Conservation (phyloP, 225 moss, liverwort and hornwort species). For the Marchantia polymorpha region DNA sequence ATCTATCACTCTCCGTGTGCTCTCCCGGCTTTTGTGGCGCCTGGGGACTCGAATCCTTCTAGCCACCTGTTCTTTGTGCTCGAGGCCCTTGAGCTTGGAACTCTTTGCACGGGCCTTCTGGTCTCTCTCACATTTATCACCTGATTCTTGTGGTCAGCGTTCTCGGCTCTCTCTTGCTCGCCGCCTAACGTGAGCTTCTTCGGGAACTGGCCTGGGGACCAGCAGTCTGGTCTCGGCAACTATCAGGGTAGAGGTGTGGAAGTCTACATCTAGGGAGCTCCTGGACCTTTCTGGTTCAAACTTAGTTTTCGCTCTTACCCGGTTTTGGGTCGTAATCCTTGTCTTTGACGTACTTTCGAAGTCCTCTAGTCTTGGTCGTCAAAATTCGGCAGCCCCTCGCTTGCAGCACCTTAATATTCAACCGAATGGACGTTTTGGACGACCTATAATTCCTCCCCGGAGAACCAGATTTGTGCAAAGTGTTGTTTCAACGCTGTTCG, state of each 20-base stretch:
- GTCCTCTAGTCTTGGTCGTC: not conserved
- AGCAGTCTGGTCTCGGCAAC: not conserved
- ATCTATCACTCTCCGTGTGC: not conserved
- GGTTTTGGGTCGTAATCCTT: not conserved
- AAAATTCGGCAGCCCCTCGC: not conserved
- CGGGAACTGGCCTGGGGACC: not conserved
- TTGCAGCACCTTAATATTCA: not conserved
- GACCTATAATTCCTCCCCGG: conserved; percentile 7
- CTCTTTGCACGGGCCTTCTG: not conserved
- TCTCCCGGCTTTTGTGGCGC: not conserved
- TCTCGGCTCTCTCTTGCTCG: not conserved
- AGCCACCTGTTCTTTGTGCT: not conserved
- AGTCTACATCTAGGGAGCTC: not conserved
- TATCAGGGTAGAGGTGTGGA: not conserved
- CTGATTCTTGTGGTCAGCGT: not conserved
- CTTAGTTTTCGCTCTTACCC: not conserved
- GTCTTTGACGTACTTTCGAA: not conserved
- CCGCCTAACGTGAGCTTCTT: not conserved
- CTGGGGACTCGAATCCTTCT: not conserved
- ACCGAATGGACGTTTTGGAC: conserved; percentile 12
- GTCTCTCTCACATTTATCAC: not conserved
- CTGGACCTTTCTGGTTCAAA: not conserved
- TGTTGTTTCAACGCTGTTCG: not conserved
- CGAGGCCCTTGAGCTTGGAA: not conserved
- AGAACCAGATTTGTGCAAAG: not conserved